Conservation (phyloP, 306 rosid genomes). For the Citrullus mucosospermus region DNA sequence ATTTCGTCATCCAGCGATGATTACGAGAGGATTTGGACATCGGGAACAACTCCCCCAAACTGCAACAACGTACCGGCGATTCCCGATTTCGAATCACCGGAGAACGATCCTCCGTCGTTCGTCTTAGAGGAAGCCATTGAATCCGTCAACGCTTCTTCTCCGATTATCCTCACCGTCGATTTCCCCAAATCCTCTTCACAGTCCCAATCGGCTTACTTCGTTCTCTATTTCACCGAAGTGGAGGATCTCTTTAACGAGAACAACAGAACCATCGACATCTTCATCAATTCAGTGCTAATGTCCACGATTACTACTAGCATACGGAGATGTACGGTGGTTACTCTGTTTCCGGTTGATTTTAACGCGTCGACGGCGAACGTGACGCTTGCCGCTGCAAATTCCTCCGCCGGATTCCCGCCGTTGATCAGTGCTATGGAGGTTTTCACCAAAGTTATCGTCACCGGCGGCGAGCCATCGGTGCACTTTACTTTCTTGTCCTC, state of each 20-base stretch:
- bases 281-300: background rate
- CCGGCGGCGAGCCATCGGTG: background rate
- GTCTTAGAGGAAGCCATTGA: background rate
- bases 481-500: background rate
- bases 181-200: background rate
- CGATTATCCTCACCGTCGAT: background rate
- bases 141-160: background rate
- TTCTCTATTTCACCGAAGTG: background rate
- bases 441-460: background rate
- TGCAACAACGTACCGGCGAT: background rate
- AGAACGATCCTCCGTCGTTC: background rate
- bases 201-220: background rate
- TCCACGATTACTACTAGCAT: background rate
- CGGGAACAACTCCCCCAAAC: background rate
- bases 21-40: background rate
- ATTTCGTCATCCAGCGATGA: background rate
- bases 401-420: background rate
- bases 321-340: background rate
- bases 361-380: background rate
- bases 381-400: background rate
- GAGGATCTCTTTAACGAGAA: background rate
- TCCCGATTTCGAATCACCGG: background rate
- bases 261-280: background rate
- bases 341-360: background rate
- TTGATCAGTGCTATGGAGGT: conserved; percentile 3